Base-by-base conservation (phyloP, 2,329 filamentous ascomycete genomes). In the Claviceps purpurea region DNA sequence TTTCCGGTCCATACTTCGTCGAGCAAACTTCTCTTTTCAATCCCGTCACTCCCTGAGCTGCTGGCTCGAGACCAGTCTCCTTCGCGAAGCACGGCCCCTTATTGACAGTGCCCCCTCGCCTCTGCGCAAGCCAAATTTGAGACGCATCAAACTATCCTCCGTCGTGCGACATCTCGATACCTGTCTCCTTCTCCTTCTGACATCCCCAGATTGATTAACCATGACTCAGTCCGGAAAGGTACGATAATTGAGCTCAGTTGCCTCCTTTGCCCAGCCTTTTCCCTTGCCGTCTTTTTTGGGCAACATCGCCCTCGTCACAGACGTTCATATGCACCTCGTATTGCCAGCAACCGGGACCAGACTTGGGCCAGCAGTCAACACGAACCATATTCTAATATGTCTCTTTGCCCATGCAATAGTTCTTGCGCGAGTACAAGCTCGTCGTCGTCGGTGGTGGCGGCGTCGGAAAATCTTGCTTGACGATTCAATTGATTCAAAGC, bases 391-490 rank as follows among this genome's bases (percentile, higher is more conserved):
- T 46, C 20, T 50, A 50, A 45, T 41, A n/a, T 16, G 20, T 40
- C 5, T 4, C 49, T 44, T 37, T 39, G 41, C 5, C 22, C 20
- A 37, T 50, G 37, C 18, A 16, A 18, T 64, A 91, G 85, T 91
- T 90, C 67, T 74, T 91, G 68, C 78, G 87, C 80, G 87, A 93
- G 74, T 95, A 95, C 73, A 95, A 95, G 74, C 74, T 95, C 73
- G 93, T 98, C 56, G 93, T 97, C 56, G 90, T 98, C 60, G 93
- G 93, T 63, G 93, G 94, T 64, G 93, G 93, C 78, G 93, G 93
- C 70, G 93, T 98, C 59, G 93, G 93, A 75, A 98, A 98, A 78
- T 97, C 91, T 56, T 97, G 93, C 74, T 81, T 98, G 77, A 97
- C 93, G 54, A 97, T 98, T 66, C 93, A 97, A 76, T 82, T 91